Percentiles rank a stretch among this genome's conserved stretches.
Conservation (phyloP, 2,329 filamentous ascomycete species). For the Monosporascus cannonballus region DNA sequence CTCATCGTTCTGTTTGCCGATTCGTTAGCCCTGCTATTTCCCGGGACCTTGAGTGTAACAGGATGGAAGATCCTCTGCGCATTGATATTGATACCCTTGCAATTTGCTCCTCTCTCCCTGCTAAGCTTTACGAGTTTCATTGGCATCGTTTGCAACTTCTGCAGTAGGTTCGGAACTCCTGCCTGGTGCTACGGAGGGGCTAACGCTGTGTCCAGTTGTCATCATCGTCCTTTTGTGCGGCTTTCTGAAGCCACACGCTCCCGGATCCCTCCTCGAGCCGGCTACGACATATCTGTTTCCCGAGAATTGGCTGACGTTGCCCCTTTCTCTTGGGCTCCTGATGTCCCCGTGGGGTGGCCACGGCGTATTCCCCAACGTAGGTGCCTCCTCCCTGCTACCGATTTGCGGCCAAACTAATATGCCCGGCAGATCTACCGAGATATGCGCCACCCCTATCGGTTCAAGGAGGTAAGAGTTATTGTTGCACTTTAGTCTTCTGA, state of each 20-base stretch:
- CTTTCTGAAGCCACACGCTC: slow-evolving; percentile 69
- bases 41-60: slow-evolving; percentile 56
- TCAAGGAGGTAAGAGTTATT: slow-evolving; percentile 33
- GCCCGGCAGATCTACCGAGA: slow-evolving; percentile 50
- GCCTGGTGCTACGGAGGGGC: slow-evolving; percentile 2
- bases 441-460: slow-evolving; percentile 74
- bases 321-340: slow-evolving; percentile 81
- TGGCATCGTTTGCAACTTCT: slow-evolving; percentile 84
- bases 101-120: slow-evolving; percentile 75
- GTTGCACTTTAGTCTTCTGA: background rate
- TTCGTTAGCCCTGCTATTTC: slow-evolving; percentile 73
- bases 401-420: background rate
- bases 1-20: slow-evolving; percentile 62
- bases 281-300: slow-evolving; percentile 78
- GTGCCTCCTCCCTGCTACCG: slow-evolving; percentile 5
- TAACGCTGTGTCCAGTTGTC: slow-evolving; percentile 54
- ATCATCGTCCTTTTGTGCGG: slow-evolving; percentile 78
- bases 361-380: slow-evolving; percentile 71
- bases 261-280: slow-evolving; percentile 78
- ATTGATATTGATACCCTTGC: slow-evolving; percentile 70
- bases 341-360: slow-evolving; percentile 69
- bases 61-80: slow-evolving; percentile 85
- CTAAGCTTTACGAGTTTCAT: slow-evolving; percentile 88
- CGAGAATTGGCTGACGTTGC: slow-evolving; percentile 77
- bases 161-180: slow-evolving; percentile 55